Evolutionary conservation across 352 stramenopile species (phyloP).

Genomic region (Phytopythium sindhum): DNA sequence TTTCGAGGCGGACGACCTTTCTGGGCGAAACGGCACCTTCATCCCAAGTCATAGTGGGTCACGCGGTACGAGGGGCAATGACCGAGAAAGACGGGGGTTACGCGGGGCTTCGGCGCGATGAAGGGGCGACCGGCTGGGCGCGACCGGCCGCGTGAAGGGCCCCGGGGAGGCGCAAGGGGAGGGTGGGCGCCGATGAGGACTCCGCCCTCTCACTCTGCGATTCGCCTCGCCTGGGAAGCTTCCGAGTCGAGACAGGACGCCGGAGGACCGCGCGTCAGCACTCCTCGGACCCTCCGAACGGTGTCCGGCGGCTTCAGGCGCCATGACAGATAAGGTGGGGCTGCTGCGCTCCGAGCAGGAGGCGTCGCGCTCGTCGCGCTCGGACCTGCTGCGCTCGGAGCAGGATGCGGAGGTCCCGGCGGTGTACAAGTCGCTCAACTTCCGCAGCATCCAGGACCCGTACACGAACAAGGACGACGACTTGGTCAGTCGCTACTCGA

Average conservation of each 20-base stretch:
- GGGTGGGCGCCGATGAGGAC: too few species aligned
- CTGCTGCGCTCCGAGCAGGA: conserved; percentile 6
- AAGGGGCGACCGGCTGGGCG: too few species aligned
- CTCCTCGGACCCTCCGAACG: too few species aligned
- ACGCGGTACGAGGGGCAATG: background rate
- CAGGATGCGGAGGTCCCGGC: conserved; percentile 36
- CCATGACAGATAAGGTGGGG: conserved; percentile 7
- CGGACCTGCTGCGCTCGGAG: conserved; percentile 9
- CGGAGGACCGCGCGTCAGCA: background rate
- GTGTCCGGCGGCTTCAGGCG: background rate
- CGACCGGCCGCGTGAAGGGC: background rate
- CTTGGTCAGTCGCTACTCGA: conserved; percentile 49
- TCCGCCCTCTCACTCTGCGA: background rate
- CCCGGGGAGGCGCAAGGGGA: too few species aligned
- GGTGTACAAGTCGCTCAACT: conserved; percentile 73
- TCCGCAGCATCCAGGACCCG: conserved; percentile 66
- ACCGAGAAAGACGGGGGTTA: background rate
- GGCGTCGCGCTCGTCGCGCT: conserved; percentile 6
- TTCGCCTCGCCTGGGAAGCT: background rate
- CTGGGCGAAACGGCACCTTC: background rate
- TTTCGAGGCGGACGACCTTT: background rate
- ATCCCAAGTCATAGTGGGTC: too few species aligned
- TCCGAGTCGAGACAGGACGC: background rate
- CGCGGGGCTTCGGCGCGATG: background rate
- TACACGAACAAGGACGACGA: conserved; percentile 52